Evolutionary conservation across 768 basidiomycete genomes (phyloP), one percentile per base, ranked within the genome.

Genomic region (Sutorius australiensis): DNA sequence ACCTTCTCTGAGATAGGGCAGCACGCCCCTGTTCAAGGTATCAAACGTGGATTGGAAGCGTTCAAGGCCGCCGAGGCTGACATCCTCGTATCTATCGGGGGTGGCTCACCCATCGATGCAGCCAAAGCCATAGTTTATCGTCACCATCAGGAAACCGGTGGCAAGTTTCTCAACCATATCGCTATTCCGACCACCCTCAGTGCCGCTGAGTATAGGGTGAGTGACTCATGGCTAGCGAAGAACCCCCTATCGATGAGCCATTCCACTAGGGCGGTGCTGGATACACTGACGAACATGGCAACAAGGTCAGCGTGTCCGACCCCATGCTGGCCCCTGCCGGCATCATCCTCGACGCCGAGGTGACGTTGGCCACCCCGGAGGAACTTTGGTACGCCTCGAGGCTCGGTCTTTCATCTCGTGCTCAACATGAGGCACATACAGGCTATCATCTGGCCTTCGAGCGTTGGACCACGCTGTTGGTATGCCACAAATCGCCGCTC

Each of bases 161-260:
- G 78, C 1, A 69, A 70, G 5, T 82, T 77, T 45, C 67, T 80
- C 45, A 75, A 69, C 17, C 88, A 90, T 59, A 87, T 92, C 46
- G 86, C 89, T 14, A 84, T 92, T 52, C 90, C 90, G 0, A 92
- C 89, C 7, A 90, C 89, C 5, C 72, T 92, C 33, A 89, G 86
- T 59, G 87, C 87, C 1, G 87, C 87, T 9, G 89, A 89, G 63
- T 88, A 87, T 64, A 78, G 77, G 33, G 86, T 85, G 54, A 49
- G 77, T 48, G 62, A 12, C 12, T 34, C 43, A n/a, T 37, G 16
- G 5, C 38, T 33, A 14, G 30, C 21, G 31, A 27, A 16, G 40
- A 33, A 32, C 24, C 42, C 32, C 48, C 48, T 53, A 34, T 52
- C 45, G 17, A 37, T 27, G 30, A 39, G n/a, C 28, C 39, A 48